phyloP scores from a whole-genome alignment of 2,329 filamentous ascomycete species.

The Iodosphaeria phyllophila region DNA sequence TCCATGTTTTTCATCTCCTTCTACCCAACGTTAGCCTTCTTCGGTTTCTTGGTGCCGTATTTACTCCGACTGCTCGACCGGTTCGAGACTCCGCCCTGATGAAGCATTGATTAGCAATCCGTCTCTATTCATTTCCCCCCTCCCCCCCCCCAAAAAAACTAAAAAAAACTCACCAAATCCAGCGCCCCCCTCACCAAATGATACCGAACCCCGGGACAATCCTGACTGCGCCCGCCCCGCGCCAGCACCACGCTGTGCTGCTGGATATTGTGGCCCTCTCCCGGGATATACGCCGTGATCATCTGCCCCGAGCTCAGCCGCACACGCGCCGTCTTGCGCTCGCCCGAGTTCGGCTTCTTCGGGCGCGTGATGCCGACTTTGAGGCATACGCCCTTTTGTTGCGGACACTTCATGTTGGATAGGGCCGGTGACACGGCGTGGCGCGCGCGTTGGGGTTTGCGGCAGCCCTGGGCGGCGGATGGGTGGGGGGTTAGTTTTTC shows the following conservation, averaged over 20 bases:
- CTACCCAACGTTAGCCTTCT: constrained; percentile 53
- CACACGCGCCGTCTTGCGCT: constrained; percentile 88
- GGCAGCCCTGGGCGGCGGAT: constrained; percentile 39
- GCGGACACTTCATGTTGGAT: constrained; percentile 45
- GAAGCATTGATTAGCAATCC: constrained; percentile 9
- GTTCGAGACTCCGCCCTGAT: constrained; percentile 74
- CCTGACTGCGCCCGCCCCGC: constrained; percentile 80
- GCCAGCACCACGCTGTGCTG: constrained; percentile 96
- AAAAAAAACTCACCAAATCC: constrained; percentile 56
- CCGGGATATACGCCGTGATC: constrained; percentile 86
- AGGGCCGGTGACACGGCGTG: constrained; percentile 81
- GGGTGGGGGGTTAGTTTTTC: background rate
- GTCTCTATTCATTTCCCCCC: too few species aligned
- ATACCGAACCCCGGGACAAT: constrained; percentile 97
- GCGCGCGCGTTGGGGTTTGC: constrained; percentile 56
- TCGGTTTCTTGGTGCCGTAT: constrained; percentile 97
- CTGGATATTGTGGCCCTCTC: constrained; percentile 96
- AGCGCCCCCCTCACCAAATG: constrained; percentile 79
- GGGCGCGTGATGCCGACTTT: constrained; percentile 87
- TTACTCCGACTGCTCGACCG: constrained; percentile 77
- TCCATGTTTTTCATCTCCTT: too few species aligned
- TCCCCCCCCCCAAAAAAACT: background rate
- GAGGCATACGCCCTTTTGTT: constrained; percentile 89
- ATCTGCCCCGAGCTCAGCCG: constrained; percentile 72
- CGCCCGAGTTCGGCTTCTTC: constrained; percentile 97